phyloP scores from a whole-genome alignment of 169 alveolate genomes.

The Eimeria acervulina region DNA sequence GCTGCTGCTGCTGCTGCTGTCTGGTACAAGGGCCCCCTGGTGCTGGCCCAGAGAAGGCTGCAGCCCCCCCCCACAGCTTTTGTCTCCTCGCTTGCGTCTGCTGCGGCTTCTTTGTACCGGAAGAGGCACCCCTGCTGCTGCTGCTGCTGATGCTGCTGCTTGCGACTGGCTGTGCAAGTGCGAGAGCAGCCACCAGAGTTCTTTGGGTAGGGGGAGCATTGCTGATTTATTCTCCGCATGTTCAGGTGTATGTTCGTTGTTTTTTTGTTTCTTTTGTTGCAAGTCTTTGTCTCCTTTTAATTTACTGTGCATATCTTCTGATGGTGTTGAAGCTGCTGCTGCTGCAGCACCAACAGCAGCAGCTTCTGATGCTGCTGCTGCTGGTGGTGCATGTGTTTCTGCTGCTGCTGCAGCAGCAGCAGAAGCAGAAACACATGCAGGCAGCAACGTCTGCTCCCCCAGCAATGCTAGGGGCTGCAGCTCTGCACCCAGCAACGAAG shows the following conservation, averaged over 20 bases:
- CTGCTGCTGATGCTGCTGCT: slow-evolving; percentile 54
- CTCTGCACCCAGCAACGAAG: slow-evolving; percentile 79
- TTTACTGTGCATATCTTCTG: not conserved
- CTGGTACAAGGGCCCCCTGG: not conserved
- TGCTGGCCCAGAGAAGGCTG: not conserved
- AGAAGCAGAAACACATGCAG: not conserved
- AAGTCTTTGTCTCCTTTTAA: not conserved
- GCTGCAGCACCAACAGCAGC: not conserved
- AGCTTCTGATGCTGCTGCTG: not conserved
- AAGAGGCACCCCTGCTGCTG: not conserved
- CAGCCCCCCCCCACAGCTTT: not conserved
- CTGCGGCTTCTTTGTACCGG: not conserved
- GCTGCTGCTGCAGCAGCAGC: not conserved
- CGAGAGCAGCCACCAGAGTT: slow-evolving; percentile 82
- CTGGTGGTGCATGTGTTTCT: not conserved
- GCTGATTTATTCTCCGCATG: not conserved
- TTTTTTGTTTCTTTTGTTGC: not conserved
- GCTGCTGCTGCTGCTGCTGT: slow-evolving; percentile 16
- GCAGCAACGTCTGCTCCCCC: not conserved
- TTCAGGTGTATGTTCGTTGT: not conserved
- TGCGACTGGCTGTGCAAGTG: slow-evolving; percentile 50
- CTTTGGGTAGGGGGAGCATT: slow-evolving; percentile 74
- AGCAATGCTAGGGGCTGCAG: slow-evolving; percentile 68
- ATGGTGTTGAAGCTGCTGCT: not conserved
- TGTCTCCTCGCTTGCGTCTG: not conserved